phyloP scores from a whole-genome alignment of 306 rosid species.

The Datisca glomerata region DNA sequence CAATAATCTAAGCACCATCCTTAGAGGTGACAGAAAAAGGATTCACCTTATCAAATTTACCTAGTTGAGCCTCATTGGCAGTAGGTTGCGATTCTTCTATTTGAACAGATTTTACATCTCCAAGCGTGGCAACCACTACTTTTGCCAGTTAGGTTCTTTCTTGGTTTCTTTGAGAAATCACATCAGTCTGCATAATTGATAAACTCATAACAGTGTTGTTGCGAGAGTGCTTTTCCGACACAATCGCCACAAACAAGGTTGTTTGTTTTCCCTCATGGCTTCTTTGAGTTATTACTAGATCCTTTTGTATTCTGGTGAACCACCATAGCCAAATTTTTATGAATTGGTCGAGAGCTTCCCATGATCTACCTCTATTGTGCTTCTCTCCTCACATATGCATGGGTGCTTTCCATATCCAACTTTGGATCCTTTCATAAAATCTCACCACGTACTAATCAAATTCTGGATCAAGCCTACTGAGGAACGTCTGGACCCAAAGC shows the following conservation, averaged over 20 bases:
- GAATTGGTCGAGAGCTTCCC: neutral
- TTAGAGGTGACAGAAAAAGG: neutral
- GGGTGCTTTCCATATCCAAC: neutral
- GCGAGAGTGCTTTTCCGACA: neutral
- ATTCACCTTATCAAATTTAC: neutral
- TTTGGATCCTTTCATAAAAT: neutral
- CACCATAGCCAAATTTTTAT: neutral
- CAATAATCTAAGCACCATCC: conserved; percentile 8
- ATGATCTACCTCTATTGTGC: neutral
- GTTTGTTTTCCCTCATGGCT: too few species aligned
- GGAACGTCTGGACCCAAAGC: neutral
- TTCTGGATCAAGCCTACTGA: conserved; percentile 1
- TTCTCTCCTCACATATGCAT: neutral
- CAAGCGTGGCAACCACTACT: neutral
- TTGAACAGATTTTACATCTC: too few species aligned
- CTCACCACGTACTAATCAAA: conserved; percentile 1
- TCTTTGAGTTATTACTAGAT: too few species aligned
- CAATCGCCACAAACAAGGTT: neutral
- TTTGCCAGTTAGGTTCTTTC: neutral
- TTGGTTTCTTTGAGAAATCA: conserved; percentile 7
- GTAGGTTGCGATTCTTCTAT: neutral
- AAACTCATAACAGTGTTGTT: conserved; percentile 6
- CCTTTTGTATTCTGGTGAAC: too few species aligned
- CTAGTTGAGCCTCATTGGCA: neutral
- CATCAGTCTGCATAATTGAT: conserved; percentile 3